These are phyloP conservation scores for Clarireedia paspali DNA, from an alignment of 2,329 filamentous ascomycete species.

Conservation along the genomic window DNA sequence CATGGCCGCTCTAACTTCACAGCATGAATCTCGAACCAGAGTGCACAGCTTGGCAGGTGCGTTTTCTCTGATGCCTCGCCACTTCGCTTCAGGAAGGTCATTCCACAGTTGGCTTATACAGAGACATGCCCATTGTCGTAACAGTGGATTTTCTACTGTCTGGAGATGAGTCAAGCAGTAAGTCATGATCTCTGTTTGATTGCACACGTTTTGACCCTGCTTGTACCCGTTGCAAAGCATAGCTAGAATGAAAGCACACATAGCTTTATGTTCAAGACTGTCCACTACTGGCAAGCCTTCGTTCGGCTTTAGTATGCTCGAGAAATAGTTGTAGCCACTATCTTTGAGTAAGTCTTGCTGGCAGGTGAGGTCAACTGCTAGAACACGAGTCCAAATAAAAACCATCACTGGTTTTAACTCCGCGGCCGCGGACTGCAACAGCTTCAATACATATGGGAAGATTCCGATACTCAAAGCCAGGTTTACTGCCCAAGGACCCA, in stretches of 20 bases:
- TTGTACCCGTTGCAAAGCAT: slow-evolving; percentile 96
- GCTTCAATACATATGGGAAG: slow-evolving; percentile 96
- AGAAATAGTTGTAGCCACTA: slow-evolving; percentile 95
- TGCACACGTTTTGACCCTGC: slow-evolving; percentile 84
- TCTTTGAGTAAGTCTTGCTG: slow-evolving; percentile 94
- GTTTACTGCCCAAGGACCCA: slow-evolving; percentile 98
- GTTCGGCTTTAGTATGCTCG: slow-evolving; percentile 78
- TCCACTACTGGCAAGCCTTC: slow-evolving; percentile 81
- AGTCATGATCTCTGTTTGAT: slow-evolving; percentile 83
- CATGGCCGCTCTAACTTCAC: slow-evolving; percentile 90
- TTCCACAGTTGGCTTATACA: slow-evolving; percentile 94
- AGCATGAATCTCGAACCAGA: slow-evolving; percentile 76
- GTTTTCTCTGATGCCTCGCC: slow-evolving; percentile 84
- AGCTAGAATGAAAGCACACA: slow-evolving; percentile 96
- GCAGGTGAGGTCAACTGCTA: slow-evolving; percentile 90
- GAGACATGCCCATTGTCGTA: slow-evolving; percentile 92
- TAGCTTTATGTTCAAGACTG: slow-evolving; percentile 89
- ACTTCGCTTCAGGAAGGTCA: slow-evolving; percentile 87
- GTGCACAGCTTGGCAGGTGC: slow-evolving; percentile 72
- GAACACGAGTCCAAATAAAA: slow-evolving; percentile 95
- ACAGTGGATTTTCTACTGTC: slow-evolving; percentile 78
- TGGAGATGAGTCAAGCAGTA: slow-evolving; percentile 78
- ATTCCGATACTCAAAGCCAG: slow-evolving; percentile 95
- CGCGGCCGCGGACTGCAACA: slow-evolving; percentile 87
- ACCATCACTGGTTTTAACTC: slow-evolving; percentile 98